phyloP scores from a whole-genome alignment of 1,139 yeast genomes.

The Pichia sp. region DNA sequence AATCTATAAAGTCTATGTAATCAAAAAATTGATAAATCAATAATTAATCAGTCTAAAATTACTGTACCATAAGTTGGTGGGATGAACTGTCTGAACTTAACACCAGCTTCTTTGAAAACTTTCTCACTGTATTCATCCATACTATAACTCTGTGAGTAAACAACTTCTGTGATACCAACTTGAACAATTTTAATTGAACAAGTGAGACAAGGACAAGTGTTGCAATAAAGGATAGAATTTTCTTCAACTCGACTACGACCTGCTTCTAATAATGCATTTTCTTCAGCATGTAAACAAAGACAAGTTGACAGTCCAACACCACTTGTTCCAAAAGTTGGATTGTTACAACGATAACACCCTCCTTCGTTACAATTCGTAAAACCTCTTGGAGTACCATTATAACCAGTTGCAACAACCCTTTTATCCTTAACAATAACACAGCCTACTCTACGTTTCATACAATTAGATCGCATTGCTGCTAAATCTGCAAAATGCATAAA shows the following conservation, averaged over 20 bases:
- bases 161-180: conserved; percentile 87
- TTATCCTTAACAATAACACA: conserved; percentile 86
- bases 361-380: conserved; percentile 88
- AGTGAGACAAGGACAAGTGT: conserved; percentile 95
- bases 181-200: conserved; percentile 94
- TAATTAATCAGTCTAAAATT: conserved; percentile 10
- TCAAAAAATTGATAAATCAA: background rate
- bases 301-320: conserved; percentile 78
- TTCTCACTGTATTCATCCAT: conserved; percentile 75
- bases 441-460: conserved; percentile 96
- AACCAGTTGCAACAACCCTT: conserved; percentile 91
- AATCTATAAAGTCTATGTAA: background rate
- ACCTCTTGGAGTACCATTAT: conserved; percentile 94
- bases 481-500: conserved; percentile 89
- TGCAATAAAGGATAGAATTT: conserved; percentile 69
- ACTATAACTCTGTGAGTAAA: conserved; percentile 83
- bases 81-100: conserved; percentile 63
- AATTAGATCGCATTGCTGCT: conserved; percentile 87
- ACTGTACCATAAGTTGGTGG: conserved; percentile 42
- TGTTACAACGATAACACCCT: conserved; percentile 84
- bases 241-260: conserved; percentile 82
- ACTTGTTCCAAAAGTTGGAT: conserved; percentile 41
- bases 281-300: conserved; percentile 93
- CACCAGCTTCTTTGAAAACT: conserved; percentile 70
- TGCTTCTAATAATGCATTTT: conserved; percentile 88